phyloP scores from a whole-genome alignment of 805 yeast species.

The Ogataea thermomethanolica region DNA sequence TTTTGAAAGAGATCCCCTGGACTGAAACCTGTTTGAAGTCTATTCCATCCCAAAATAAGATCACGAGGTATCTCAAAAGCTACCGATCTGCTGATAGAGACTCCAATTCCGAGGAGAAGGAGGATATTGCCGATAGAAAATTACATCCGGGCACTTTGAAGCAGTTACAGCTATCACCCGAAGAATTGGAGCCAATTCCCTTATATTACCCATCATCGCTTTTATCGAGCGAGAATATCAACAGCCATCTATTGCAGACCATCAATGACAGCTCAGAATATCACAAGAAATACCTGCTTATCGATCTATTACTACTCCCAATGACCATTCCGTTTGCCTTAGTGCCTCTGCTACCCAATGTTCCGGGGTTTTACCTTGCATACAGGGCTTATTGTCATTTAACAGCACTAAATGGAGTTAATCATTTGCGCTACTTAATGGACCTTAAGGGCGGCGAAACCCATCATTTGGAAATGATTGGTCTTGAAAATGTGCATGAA shows the following conservation, averaged over 20 bases:
- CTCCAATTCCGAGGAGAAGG: too few relatives aligned
- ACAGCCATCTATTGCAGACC: slow-evolving; percentile 39
- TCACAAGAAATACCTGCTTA: slow-evolving; percentile 54
- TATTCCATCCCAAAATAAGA: slow-evolving; percentile 64
- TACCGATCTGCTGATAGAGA: slow-evolving; percentile 12
- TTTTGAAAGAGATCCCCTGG: slow-evolving; percentile 69
- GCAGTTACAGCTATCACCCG: slow-evolving; percentile 13
- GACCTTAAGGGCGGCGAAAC: slow-evolving; percentile 30
- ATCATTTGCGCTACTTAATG: slow-evolving; percentile 59
- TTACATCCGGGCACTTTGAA: slow-evolving; percentile 9
- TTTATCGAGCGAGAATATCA: slow-evolving; percentile 29
- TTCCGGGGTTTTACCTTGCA: slow-evolving; percentile 84
- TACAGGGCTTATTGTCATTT: slow-evolving; percentile 82
- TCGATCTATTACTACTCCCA: slow-evolving; percentile 63
- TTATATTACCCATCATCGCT: slow-evolving; percentile 49
- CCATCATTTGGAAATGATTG: slow-evolving; percentile 35
- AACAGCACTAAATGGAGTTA: slow-evolving; percentile 72
- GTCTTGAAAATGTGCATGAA: slow-evolving; percentile 32
- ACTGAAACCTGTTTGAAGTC: slow-evolving; percentile 72
- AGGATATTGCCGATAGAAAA: slow-evolving; percentile 1
- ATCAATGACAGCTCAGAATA: slow-evolving; percentile 42
- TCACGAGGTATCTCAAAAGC: slow-evolving; percentile 47
- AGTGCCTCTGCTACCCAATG: slow-evolving; percentile 83
- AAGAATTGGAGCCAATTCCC: slow-evolving; percentile 37
- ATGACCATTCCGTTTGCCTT: slow-evolving; percentile 75